These are phyloP conservation scores for Phytopythium chamaehyphon DNA, from an alignment of 352 stramenopile genomes.

Conservation along the genomic window DNA sequence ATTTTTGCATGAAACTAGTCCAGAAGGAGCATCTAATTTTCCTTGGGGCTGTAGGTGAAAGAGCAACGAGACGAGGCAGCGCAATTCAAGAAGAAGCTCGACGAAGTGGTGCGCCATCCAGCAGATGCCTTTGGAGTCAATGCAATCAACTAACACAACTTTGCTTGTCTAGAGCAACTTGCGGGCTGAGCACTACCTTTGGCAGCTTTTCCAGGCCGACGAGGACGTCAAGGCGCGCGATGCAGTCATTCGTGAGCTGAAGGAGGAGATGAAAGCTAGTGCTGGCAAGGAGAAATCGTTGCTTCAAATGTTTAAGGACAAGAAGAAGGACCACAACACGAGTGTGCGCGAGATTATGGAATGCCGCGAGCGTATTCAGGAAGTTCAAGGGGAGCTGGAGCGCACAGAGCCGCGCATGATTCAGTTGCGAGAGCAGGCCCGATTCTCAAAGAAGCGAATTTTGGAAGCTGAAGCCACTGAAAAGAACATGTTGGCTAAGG, in stretches of 20 bases:
- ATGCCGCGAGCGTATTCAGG: conserved; percentile 60
- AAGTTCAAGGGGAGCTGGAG: conserved; percentile 86
- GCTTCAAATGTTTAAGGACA: conserved; percentile 45
- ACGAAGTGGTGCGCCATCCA: conserved; percentile 43
- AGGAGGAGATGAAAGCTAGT: conserved; percentile 40
- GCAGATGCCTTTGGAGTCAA: background rate
- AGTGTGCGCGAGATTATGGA: conserved; percentile 58
- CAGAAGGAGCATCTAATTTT: no score
- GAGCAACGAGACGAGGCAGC: conserved; percentile 95
- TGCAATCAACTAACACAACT: conserved; percentile 1
- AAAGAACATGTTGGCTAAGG: conserved; percentile 64
- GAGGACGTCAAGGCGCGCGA: conserved; percentile 84
- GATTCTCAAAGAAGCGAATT: conserved; percentile 71
- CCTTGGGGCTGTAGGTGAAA: conserved; percentile 56
- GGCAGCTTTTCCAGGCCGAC: conserved; percentile 95
- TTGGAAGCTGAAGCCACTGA: conserved; percentile 43
- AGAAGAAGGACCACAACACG: conserved; percentile 66
- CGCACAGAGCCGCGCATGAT: conserved; percentile 69
- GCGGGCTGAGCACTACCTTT: conserved; percentile 93
- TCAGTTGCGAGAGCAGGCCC: conserved; percentile 87
- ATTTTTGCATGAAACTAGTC: no score
- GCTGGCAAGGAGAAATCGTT: conserved; percentile 45
- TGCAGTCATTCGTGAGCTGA: conserved; percentile 53
- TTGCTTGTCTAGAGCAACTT: conserved; percentile 46
- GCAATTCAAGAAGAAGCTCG: conserved; percentile 66